Base-by-base conservation (phyloP, 2,329 filamentous ascomycete species). In the Hymenoscyphus fructigenus region DNA sequence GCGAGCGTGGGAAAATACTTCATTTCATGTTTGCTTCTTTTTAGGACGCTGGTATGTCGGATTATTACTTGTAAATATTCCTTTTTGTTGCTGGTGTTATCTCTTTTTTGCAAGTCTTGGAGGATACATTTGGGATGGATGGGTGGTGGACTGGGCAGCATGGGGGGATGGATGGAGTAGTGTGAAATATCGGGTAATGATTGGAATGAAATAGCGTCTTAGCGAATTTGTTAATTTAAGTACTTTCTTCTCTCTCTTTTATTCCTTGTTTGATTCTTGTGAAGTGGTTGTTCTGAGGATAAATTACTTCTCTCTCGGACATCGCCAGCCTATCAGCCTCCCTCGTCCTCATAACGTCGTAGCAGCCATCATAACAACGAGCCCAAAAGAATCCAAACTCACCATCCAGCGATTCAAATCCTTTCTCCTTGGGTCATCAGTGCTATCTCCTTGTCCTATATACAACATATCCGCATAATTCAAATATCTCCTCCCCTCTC, bases 141-240 rank as follows among this genome's bases (percentile, higher is more conserved):
- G 44, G 44, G 20, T 44, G 41, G 9, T 12, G 15, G 17, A 41
- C 12, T 41, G 36, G 36, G 17, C n/a, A n/a, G 41, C 17, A 20
- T 50, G n/a, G 44, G 17, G 20, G 44, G 3, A 20, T 20, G 41
- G 41, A 50, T 23, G 44, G 44, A 50, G 44, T 50, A 50, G 44
- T 50, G 44, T 50, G 44, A 50, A 50, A 50, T 50, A 50, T 26
- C 44, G 9, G 44, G 44, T 50, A 50, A 50, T 50, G 44, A 50
- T 50, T 47, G 44, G 63, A 67, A 57, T 67, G 68, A 71, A 36
- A 62, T 67, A 71, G 70, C 70, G 70, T 66, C 66, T 70, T 70
- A 71, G 70, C 70, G 70, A 61, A 65, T 63, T 20, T 62, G 57
- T 63, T 63, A 64, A 50, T 62, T 50, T 60, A 17, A n/a, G n/a